Conservation (phyloP, 805 yeast species). For the Scheffersomyces coipomensis region DNA sequence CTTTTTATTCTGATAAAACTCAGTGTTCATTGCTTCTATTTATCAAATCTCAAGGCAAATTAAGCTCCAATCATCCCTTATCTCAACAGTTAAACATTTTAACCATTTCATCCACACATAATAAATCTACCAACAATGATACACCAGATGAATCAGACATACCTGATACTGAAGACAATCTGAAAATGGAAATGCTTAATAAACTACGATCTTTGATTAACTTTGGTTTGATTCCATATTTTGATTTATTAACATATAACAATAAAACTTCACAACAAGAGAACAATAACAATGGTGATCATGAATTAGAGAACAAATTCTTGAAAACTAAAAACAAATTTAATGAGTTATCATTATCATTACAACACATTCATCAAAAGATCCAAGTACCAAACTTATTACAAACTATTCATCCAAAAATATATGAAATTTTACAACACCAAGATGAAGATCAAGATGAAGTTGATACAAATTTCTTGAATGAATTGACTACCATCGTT, state of each 20-base stretch:
- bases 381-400: conserved; percentile 67
- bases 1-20: conserved; percentile 3
- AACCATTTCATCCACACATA: conserved; percentile 31
- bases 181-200: conserved; percentile 50
- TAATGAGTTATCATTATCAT: conserved; percentile 63
- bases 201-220: conserved; percentile 57
- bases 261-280: conserved; percentile 12
- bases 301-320: neutral
- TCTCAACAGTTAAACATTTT: conserved; percentile 33
- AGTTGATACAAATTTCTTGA: conserved; percentile 56
- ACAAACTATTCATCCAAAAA: conserved; percentile 48
- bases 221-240: conserved; percentile 66
- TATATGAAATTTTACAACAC: conserved; percentile 19
- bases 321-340: conserved; percentile 55
- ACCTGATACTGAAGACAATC: too few species aligned
- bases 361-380: conserved; percentile 66
- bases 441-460: conserved; percentile 13
- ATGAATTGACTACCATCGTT: conserved; percentile 65
- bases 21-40: conserved; percentile 29
- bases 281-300: neutral
- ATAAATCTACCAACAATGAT: conserved; percentile 1
- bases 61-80: conserved; percentile 18
- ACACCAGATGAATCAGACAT: conserved; percentile 3
- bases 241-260: conserved; percentile 46
- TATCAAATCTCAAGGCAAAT: conserved; percentile 41